Evolutionary conservation across 257 asterid genomes (phyloP).

Genomic region (Anisodus tanguticus): DNA sequence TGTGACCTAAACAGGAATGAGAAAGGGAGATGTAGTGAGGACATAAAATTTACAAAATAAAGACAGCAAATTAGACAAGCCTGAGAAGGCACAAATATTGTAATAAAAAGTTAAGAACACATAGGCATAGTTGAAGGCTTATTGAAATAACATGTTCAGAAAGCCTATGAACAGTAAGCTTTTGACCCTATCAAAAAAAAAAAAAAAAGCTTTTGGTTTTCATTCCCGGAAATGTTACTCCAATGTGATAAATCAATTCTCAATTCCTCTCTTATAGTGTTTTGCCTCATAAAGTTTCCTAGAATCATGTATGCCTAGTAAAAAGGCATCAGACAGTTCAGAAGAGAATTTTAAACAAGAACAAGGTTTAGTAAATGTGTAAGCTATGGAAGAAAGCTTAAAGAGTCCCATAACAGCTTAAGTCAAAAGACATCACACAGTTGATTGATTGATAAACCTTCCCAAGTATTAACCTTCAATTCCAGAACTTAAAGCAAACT

Average conservation of each 20-base stretch:
- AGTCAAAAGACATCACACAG: slow-evolving; percentile 10
- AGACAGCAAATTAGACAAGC: too few relatives aligned
- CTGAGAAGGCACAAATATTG: too few relatives aligned
- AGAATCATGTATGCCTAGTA: slow-evolving; percentile 8
- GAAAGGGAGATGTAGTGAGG: too few relatives aligned
- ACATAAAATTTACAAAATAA: too few relatives aligned
- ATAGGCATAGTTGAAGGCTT: too few relatives aligned
- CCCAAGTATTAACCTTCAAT: slow-evolving; percentile 20
- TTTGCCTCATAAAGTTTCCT: slow-evolving; percentile 18
- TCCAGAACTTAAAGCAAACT: slow-evolving; percentile 29
- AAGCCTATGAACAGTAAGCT: background rate
- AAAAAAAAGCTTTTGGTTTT: background rate
- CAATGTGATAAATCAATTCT: slow-evolving; percentile 9
- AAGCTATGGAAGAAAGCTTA: slow-evolving; percentile 17
- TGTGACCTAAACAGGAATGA: too few relatives aligned
- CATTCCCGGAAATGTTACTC: background rate
- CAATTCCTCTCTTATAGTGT: slow-evolving; percentile 2
- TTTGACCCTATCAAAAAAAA: background rate
- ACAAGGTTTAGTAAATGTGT: background rate
- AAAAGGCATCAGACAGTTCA: slow-evolving; percentile 9
- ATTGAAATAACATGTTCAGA: too few relatives aligned
- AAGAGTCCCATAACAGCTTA: slow-evolving; percentile 22
- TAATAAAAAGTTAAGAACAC: too few relatives aligned
- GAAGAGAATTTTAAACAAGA: background rate
- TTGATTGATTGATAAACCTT: slow-evolving; percentile 24